Base-by-base conservation (phyloP, 345 rosid genomes). In the Litchi chinensis region DNA sequence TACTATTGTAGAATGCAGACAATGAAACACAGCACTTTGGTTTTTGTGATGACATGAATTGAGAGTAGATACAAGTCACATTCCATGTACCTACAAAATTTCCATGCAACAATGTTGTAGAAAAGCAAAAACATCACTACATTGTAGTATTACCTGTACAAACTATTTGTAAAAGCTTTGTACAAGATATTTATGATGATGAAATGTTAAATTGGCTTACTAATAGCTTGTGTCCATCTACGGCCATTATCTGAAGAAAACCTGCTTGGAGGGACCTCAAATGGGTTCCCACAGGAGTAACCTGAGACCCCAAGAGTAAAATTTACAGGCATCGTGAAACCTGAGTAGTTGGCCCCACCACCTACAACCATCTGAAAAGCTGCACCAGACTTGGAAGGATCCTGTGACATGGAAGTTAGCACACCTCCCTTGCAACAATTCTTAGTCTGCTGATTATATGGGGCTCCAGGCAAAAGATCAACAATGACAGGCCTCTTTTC, bases 11-110 rank as follows among this genome's bases (percentile, higher is more conserved):
- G 77, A 95, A 93, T 6, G 94, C 87, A 11, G 98, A 93, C 76
- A 93, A 79, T 63, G 98, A 92, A 74, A 95, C 98, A 71, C 98
- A 95, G 74, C 98, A 95, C 68, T 83, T 91, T 16, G 98, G 98
- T 24, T 87, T 75, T 1, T 78, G 77, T 76, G 97, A 88, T 82
- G 97, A 83, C 73, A 86, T n/a, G 80, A 82, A 82, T 73, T 89
- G 95, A 3, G 98, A 91, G 83, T 93, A 95, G 4, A 85, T 74
- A 13, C 98, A 93, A 18, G 85, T 87, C 78, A 88, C 89, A 52
- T 91, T 83, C 95, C 98, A 92, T 64, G 98, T 91, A 57, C 85
- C 98, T 93, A 75, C 78, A 86, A 66, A 10, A 66, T 10, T 74
- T 46, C 54, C 32, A 15, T 2, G 10, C 46, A 21, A 44, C 22